phyloP scores from a whole-genome alignment of 306 rosid genomes.

The Betula pendula region DNA sequence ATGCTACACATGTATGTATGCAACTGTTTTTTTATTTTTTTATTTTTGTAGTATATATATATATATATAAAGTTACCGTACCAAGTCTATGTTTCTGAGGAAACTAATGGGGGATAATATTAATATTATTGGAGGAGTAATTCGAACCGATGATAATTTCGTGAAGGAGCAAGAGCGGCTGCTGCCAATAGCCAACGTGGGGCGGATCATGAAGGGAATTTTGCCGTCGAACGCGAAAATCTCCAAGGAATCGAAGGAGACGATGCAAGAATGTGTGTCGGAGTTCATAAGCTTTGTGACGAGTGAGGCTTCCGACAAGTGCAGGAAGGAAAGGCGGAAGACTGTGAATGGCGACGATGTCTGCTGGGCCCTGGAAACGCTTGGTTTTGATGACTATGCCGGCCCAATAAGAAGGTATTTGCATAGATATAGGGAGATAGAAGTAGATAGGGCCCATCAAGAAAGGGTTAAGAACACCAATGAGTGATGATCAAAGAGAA shows the following conservation, averaged over 20 bases:
- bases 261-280: conserved; percentile 92
- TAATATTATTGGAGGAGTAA: conserved; percentile 1
- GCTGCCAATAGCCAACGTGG: conserved; percentile 93
- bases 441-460: conserved; percentile 65
- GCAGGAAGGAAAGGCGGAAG: conserved; percentile 92
- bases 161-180: conserved; percentile 85
- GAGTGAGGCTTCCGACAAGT: conserved; percentile 92
- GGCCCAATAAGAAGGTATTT: conserved; percentile 81
- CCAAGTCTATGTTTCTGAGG: no score
- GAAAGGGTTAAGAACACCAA: conserved; percentile 22
- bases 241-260: conserved; percentile 89
- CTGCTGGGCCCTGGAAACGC: conserved; percentile 72
- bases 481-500: conserved; percentile 8
- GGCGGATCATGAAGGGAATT: conserved; percentile 89
- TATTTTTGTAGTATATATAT: no score
- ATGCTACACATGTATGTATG: no score
- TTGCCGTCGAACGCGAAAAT: conserved; percentile 81
- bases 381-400: conserved; percentile 86
- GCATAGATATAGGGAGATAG: conserved; percentile 67
- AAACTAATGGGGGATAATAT: no score
- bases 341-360: conserved; percentile 90
- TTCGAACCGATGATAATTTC: conserved; percentile 33
- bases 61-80: no score
- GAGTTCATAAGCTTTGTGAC: conserved; percentile 96
- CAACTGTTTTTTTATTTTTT: no score